Evolutionary conservation across 2,329 filamentous ascomycete genomes (phyloP).

Genomic region (Sporothrix globosa): DNA sequence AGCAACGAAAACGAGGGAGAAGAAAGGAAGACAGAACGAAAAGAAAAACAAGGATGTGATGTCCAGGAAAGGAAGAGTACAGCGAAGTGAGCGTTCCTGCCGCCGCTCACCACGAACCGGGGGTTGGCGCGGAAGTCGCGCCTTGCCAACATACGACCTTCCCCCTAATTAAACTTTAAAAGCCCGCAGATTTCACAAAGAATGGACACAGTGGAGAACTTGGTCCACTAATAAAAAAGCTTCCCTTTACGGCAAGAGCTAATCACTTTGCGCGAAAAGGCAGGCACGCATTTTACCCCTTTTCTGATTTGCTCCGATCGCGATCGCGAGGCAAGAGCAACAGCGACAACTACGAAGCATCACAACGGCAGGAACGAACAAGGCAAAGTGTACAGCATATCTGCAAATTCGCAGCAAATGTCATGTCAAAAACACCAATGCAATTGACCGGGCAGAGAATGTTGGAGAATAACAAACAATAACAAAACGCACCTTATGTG

Average conservation of each 20-base stretch:
- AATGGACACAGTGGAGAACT: conserved; percentile 4
- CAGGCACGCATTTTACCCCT: conserved; percentile 12
- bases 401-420: neutral
- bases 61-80: neutral
- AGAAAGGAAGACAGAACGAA: conserved; percentile 1
- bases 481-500: conserved; percentile 18
- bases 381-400: neutral
- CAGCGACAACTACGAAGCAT: too few species aligned
- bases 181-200: conserved; percentile 10
- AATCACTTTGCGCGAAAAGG: neutral
- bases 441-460: neutral
- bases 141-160: neutral
- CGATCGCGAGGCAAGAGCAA: neutral
- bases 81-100: conserved; percentile 14
- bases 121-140: conserved; percentile 12
- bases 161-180: conserved; percentile 28
- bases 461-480: neutral
- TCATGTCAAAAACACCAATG: neutral
- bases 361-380: conserved; percentile 1
- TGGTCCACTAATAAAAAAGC: conserved; percentile 22
- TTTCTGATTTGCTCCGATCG: conserved; percentile 14
- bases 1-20: conserved; percentile 11
- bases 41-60: conserved; percentile 11
- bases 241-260: conserved; percentile 10
- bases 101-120: neutral